Percentiles rank a stretch among this genome's conserved stretches.
These are phyloP conservation scores for Calonectria pseudoturangicola DNA, from an alignment of 2,329 filamentous ascomycete species.

Conservation along the genomic window DNA sequence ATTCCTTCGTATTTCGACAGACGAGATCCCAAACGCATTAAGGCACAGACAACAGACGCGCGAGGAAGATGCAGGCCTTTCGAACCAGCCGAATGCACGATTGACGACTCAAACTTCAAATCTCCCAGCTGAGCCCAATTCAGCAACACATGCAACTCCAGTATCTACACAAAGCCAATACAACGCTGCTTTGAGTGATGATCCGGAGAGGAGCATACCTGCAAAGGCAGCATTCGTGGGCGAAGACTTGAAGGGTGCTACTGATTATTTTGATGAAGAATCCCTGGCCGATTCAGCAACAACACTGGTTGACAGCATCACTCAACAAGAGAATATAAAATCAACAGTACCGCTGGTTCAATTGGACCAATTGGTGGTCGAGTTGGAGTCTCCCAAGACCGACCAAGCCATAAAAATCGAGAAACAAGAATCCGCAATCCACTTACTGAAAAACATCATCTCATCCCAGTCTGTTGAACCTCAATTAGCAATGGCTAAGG, in stretches of 20 bases:
- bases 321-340: not conserved
- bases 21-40: conserved; percentile 38
- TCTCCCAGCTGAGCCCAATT: not conserved
- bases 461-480: conserved; percentile 40
- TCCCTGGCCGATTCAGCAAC: not conserved
- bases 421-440: conserved; percentile 42
- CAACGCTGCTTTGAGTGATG: not conserved
- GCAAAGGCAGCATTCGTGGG: conserved; percentile 19
- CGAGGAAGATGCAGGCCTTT: not conserved
- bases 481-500: conserved; percentile 42
- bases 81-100: not conserved
- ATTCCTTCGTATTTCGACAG: conserved; percentile 43
- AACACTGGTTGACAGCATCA: not conserved
- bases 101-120: not conserved
- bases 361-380: conserved; percentile 42
- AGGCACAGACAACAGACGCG: conserved; percentile 7
- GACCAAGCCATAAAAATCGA: conserved; percentile 2
- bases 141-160: not conserved
- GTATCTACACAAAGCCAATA: not conserved
- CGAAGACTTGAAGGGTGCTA: not conserved
- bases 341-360: not conserved
- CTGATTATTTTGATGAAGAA: conserved; percentile 7
- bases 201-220: not conserved
- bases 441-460: conserved; percentile 46
- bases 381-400: conserved; percentile 37